A percentile compares a stretch with the other conserved stretches of the same genome.
phyloP scores from a whole-genome alignment of 148 eudicot genomes.

The Mesembryanthemum crystallinum region DNA sequence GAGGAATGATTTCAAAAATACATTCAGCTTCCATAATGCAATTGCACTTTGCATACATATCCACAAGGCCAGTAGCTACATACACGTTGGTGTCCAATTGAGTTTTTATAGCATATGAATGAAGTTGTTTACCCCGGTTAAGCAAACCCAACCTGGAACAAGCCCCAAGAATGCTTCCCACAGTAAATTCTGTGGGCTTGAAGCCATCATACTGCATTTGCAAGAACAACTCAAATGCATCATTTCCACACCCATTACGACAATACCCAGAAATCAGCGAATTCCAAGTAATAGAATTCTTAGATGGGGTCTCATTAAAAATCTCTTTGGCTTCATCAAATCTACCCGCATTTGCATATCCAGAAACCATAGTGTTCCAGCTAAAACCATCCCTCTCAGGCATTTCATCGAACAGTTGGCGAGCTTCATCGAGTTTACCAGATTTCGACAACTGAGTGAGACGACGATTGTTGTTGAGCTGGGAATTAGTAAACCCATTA shows the following conservation, averaged over 20 bases:
- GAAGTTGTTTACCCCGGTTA: constrained; percentile 54
- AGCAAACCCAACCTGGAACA: constrained; percentile 55
- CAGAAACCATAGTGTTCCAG: constrained; percentile 71
- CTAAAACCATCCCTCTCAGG: constrained; percentile 58
- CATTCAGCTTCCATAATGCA: constrained; percentile 50
- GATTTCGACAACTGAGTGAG: constrained; percentile 25
- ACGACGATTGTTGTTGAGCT: constrained; percentile 24
- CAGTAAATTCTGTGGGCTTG: constrained; percentile 58
- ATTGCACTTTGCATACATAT: constrained; percentile 75
- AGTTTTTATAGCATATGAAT: constrained; percentile 54
- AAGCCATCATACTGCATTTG: constrained; percentile 56
- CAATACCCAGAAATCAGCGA: constrained; percentile 72
- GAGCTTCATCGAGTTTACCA: constrained; percentile 55
- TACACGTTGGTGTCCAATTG: constrained; percentile 37
- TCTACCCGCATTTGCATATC: constrained; percentile 51
- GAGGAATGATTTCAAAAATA: constrained; percentile 40
- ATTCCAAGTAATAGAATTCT: constrained; percentile 72
- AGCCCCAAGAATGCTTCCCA: constrained; percentile 64
- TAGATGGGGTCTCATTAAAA: constrained; percentile 54
- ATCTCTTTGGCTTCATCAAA: constrained; percentile 55
- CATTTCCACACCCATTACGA: constrained; percentile 38
- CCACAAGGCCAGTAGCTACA: constrained; percentile 64
- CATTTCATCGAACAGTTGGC: constrained; percentile 64
- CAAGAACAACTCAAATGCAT: constrained; percentile 53
- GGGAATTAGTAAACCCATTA: neutral